Percentiles rank a stretch among this genome's conserved stretches.
These are phyloP conservation scores for Glycyrrhiza uralensis DNA, from an alignment of 306 rosid species.

Conservation along the genomic window DNA sequence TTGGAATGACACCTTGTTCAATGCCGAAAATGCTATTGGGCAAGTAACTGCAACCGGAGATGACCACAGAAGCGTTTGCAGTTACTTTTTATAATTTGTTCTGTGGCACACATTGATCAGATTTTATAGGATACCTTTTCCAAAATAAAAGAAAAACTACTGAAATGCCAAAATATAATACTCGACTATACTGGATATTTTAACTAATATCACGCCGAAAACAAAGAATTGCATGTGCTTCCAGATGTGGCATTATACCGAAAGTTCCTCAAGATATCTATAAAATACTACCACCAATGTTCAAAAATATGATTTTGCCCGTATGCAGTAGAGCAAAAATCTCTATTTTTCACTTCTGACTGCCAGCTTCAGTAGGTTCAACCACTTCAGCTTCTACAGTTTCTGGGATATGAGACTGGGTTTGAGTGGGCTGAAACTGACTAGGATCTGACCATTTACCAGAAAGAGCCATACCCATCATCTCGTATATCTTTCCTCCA, in stretches of 20 bases:
- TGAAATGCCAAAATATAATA: not conserved
- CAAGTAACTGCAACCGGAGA: too few relatives aligned
- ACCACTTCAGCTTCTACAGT: conserved; percentile 58
- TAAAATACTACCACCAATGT: not conserved
- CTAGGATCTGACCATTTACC: conserved; percentile 64
- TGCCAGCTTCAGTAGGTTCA: conserved; percentile 58
- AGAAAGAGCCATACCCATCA: conserved; percentile 82
- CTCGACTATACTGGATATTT: not conserved
- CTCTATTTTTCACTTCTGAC: conserved; percentile 51
- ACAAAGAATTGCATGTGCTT: not conserved
- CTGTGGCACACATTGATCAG: not conserved
- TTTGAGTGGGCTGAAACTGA: conserved; percentile 34
- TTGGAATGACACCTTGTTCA: too few relatives aligned
- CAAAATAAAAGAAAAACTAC: not conserved
- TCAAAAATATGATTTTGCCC: not conserved
- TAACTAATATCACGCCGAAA: not conserved
- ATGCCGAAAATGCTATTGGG: too few relatives aligned
- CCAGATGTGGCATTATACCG: not conserved
- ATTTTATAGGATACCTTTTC: not conserved
- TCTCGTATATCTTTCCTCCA: conserved; percentile 89
- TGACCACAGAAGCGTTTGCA: too few relatives aligned
- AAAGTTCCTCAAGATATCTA: not conserved
- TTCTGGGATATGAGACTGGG: conserved; percentile 29
- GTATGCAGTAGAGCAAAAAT: not conserved
- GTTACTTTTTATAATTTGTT: too few relatives aligned